Base-by-base conservation (phyloP, 768 basidiomycete species). In the Agaricus subrufescens region DNA sequence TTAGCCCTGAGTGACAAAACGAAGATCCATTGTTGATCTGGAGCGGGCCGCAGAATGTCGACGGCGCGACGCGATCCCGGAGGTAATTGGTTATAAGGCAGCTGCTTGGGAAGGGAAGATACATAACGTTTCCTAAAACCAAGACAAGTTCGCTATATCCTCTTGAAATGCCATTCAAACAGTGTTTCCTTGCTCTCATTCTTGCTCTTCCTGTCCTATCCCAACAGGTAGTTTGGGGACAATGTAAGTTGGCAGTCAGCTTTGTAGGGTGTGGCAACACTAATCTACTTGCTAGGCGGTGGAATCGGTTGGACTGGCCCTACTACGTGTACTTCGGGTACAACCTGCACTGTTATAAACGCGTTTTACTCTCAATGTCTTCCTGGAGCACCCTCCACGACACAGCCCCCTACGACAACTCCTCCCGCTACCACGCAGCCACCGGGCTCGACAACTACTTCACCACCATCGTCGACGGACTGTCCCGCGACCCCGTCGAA, bases 291-390 rank as follows among this genome's bases (percentile, higher is more conserved):
- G 44, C 25, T 53, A 73, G 71, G 73, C 51, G 73, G 74, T 57
- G 74, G 74, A 29, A 63, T 63, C 15, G 68, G 69, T 3, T 76
- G 71, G 71, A 65, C 60, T 45, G 74, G 73, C 15, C 57, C 58
- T 3, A 73, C 71, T 14, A 66, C 67, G 3, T 76, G 75, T 59
- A 69, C 63, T 3, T 58, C 71, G 45, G 72, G 73, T 1, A 50
- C 69, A 29, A 60, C 62, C 3, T 76, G 75, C 57, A 63, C 56
- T 27, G 43, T 43, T 4, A 15, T 66, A 4, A 75, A 73, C 51
- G 60, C 65, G n/a, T 75, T 54, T 11, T 75, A 71, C 58, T 71
- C 60, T 10, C 73, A 74, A 52, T 74, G 73, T 59, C 60, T 71
- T 1, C 70, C 71, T 25, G 70, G 67, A 12, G 43, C 62, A 10